phyloP scores from a whole-genome alignment of 441 rosid genomes.

The Croton setiger region DNA sequence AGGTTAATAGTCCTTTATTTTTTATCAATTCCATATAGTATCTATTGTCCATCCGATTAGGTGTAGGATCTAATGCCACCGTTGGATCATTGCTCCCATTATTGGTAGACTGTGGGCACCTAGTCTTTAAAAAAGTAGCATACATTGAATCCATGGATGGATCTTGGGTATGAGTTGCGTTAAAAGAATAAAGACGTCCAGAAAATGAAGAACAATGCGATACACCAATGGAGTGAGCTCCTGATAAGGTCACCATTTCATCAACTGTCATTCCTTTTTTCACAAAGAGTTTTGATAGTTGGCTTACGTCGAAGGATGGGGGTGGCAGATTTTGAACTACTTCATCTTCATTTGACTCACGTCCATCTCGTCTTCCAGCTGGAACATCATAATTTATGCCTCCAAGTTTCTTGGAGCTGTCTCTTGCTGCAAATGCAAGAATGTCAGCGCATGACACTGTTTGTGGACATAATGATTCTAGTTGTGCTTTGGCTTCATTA shows the following conservation, averaged over 20 bases:
- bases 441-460: slow-evolving; percentile 6
- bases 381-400: slow-evolving; percentile 2
- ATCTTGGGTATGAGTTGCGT: background rate
- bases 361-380: slow-evolving; percentile 8
- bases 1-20: background rate
- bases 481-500: slow-evolving; percentile 3
- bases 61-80: background rate
- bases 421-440: too few relatives aligned
- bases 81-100: background rate
- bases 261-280: slow-evolving; percentile 5
- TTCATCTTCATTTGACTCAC: background rate
- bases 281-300: background rate
- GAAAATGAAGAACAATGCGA: background rate
- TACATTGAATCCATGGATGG: background rate
- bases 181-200: background rate
- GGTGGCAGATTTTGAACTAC: background rate
- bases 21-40: background rate
- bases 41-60: slow-evolving; percentile 4
- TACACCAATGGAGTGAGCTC: slow-evolving; percentile 4
- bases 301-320: background rate
- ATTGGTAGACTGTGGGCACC: background rate
- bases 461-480: too few relatives aligned
- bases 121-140: background rate
- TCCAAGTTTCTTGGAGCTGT: background rate
- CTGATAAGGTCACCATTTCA: slow-evolving; percentile 9